A percentile compares a stretch with the other conserved stretches of the same genome.
Evolutionary conservation across 2,329 filamentous ascomycete genomes (phyloP).

Genomic region (Dryadomyces sulphureus): DNA sequence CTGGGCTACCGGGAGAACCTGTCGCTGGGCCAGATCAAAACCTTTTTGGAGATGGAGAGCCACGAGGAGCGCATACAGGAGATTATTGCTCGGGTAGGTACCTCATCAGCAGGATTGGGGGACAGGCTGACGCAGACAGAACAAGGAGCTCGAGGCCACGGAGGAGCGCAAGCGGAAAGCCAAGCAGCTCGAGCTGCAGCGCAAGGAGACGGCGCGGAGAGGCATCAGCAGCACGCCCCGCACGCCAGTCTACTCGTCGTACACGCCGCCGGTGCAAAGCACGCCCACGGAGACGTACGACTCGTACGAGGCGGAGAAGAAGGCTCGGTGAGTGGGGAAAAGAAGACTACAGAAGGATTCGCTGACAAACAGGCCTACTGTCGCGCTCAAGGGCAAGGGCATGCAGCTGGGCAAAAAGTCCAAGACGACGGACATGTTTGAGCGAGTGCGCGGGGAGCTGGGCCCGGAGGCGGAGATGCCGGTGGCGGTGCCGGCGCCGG

Average conservation of each 20-base stretch:
- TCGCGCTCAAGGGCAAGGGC: constrained; percentile 77
- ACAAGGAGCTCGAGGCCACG: constrained; percentile 96
- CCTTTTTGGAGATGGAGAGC: constrained; percentile 97
- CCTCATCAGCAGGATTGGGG: too few species aligned
- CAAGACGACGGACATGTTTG: constrained; percentile 94
- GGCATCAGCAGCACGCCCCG: constrained; percentile 43
- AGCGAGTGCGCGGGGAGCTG: constrained; percentile 82
- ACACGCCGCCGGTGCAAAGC: constrained; percentile 58
- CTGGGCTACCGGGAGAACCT: constrained; percentile 93
- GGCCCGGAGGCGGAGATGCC: constrained; percentile 78
- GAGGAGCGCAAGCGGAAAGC: constrained; percentile 98
- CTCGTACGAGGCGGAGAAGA: constrained; percentile 92
- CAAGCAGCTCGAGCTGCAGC: constrained; percentile 96
- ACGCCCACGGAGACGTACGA: constrained; percentile 73
- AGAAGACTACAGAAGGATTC: too few species aligned
- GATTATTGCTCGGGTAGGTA: constrained; percentile 75
- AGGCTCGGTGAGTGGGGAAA: constrained; percentile 73
- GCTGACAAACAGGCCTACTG: neutral
- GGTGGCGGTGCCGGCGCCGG: constrained; percentile 44
- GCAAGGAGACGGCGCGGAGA: constrained; percentile 80
- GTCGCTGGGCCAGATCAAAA: constrained; percentile 94
- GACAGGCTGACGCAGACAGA: constrained; percentile 32
- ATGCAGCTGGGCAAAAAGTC: constrained; percentile 99
- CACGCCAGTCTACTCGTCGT: constrained; percentile 74
- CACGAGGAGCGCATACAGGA: constrained; percentile 98